Base-by-base conservation (phyloP, 371 early-diverging fungal genomes). In the Rhizopus delemar region DNA sequence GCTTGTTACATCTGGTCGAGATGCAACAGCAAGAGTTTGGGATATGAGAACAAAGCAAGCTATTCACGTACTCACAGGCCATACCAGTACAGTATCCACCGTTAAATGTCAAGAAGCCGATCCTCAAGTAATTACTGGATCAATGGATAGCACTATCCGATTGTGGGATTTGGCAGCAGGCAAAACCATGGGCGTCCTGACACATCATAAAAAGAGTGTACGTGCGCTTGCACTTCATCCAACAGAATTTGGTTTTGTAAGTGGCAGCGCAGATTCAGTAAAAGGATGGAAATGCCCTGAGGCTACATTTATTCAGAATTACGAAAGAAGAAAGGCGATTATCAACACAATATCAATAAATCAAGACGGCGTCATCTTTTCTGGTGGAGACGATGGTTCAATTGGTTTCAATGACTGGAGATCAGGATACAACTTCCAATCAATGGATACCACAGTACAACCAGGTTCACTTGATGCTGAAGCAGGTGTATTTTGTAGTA, bases 391-490 rank as follows among this genome's bases (percentile, higher is more conserved):
- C 63, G 89, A 97, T 67, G 97, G 98, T 12, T 86, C 90, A 6
- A 89, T 98, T 90, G 84, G 91, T 56, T 97, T 97, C 71, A 95
- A 95, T 87, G 98, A 98, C 73, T 97, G 94, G 93, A 90, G 91
- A 74, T 90, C 94, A 35, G 97, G 95, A 4, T 85, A 96, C 68
- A 91, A 90, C 66, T 97, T 98, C 84, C 97, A 98, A 65, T 80
- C 89, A 0, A 74, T 90, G 49, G 90, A 91, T 51, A 87, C 97
- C 0, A 71, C 83, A 13, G 93, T 86, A 3, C 97, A 97, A 70
- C 97, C 98, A 13, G 99, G 98, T 53, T 96, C 96, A n/a, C 73
- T 98, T 51, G 96, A 94, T 62, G 90, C 90, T 57, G 99, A 98
- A 75, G 92, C 94, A 5, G 98, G 97, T 49, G 88, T 98, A 45